Percentiles rank a stretch among this genome's conserved stretches.
Evolutionary conservation across 371 early-diverging fungal genomes (phyloP).

Genomic region (Conidiobolus incongruus): DNA sequence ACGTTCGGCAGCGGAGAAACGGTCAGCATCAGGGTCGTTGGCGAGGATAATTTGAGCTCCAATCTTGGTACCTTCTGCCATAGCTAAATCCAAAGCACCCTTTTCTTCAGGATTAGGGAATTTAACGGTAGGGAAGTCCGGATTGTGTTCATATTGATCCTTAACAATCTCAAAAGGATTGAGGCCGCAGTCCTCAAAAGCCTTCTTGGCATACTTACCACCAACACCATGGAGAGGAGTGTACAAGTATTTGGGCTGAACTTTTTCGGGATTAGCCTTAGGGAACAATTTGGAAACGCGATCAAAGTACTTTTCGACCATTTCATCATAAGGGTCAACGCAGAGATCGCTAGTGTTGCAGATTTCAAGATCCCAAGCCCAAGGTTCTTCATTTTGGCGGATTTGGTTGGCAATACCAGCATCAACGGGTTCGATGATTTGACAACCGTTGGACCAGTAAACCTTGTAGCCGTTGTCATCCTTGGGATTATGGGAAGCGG

Average conservation of each 20-base stretch:
- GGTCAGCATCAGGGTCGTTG: conserved; percentile 97
- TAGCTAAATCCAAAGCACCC: conserved; percentile 65
- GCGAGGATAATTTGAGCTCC: conserved; percentile 52
- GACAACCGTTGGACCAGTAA: conserved; percentile 80
- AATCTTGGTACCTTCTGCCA: conserved; percentile 35
- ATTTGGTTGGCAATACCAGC: conserved; percentile 57
- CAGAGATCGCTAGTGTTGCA: conserved; percentile 19
- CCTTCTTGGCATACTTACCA: conserved; percentile 37
- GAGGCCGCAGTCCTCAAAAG: conserved; percentile 39
- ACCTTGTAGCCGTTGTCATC: conserved; percentile 98
- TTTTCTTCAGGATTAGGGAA: conserved; percentile 90
- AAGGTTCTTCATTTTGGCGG: conserved; percentile 37
- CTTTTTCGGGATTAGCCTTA: no score
- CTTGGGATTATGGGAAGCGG: conserved; percentile 96
- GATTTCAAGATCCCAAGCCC: conserved; percentile 50
- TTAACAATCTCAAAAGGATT: no score
- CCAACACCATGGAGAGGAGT: conserved; percentile 97
- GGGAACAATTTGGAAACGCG: neutral
- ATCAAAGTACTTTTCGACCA: conserved; percentile 47
- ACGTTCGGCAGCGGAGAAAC: conserved; percentile 74
- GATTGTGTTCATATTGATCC: conserved; percentile 59
- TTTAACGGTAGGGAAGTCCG: conserved; percentile 81
- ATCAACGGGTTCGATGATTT: conserved; percentile 84
- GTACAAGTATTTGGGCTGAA: conserved; percentile 63
- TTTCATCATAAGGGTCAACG: conserved; percentile 23